Evolutionary conservation across 257 asterid species (phyloP).

Genomic region (Solanum etuberosum): DNA sequence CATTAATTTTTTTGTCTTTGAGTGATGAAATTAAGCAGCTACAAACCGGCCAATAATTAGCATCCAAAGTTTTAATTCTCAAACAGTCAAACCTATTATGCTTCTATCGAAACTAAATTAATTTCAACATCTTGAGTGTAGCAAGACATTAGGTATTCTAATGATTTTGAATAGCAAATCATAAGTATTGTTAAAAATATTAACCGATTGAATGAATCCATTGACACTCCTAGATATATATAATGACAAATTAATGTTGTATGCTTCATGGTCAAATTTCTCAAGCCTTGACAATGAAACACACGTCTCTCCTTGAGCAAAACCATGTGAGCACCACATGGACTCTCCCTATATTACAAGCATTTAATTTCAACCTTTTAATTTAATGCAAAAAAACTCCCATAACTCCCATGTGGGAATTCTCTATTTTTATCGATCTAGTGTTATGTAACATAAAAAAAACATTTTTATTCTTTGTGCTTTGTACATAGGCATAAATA

Average conservation of each 20-base stretch:
- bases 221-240: neutral
- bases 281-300: constrained; percentile 22
- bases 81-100: too few species aligned
- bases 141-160: neutral
- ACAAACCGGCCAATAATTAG: too few species aligned
- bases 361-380: neutral
- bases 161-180: neutral
- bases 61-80: too few species aligned
- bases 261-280: constrained; percentile 11
- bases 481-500: neutral
- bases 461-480: neutral
- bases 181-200: neutral
- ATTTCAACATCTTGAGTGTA: neutral
- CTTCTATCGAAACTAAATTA: neutral
- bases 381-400: neutral
- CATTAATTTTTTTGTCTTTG: too few species aligned
- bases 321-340: constrained; percentile 48
- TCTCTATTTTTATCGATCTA: neutral
- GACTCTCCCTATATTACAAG: constrained; percentile 11
- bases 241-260: neutral
- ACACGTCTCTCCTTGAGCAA: constrained; percentile 7
- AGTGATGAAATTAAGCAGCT: too few species aligned
- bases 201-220: too few species aligned
- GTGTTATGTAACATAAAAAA: neutral
- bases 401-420: constrained; percentile 8